Base-by-base conservation (phyloP, 225 moss, liverwort and hornwort species). In the Antitrichia curtipendula region DNA sequence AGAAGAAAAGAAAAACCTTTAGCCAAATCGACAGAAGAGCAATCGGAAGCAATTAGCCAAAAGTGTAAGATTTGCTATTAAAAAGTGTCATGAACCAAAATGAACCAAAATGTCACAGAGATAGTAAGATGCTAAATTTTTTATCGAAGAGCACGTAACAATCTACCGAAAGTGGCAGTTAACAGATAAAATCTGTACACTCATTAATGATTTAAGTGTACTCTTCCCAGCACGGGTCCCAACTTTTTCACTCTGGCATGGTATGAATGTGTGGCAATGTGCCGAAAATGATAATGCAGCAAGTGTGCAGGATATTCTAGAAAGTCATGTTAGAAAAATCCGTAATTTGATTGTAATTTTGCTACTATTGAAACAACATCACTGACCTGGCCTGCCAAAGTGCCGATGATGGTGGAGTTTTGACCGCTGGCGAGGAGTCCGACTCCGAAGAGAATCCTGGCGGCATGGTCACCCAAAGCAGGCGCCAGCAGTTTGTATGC, bases 401-500 rank as follows among this genome's bases (percentile, higher is more conserved):
- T 98, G 61, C 97, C 97, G 80, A 98, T 92, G 80, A 98, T 98
- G 61, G 97, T 96, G 29, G 97, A 96, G 82, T 94, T 96, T 86
- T 98, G 97, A 36, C 97, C 97, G 40, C 96, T 92, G 16, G 97
- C 97, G 12, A 98, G 91, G 32, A 98, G 85, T 27, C 92, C 97
- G 6, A 98, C 93, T 14, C 96, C 97, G 74, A 98, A 98, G 73
- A 98, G 89, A 62, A 95, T 94, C 32, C 92, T 91, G 19, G 97
- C 97, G 16, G 89, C 95, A 41, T 94, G 45, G 62, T 86, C 88
- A 28, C 97, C 97, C 40, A 98, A 74, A 4, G 97, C 97, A 7
- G 97, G 97, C 14, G 94, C 91, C 79, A 98, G 88, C 25, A 98
- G 88, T 76, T 94, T 66, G 84, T 98, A 98, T 10, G 97, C 97